Base-by-base conservation (phyloP, 2,329 filamentous ascomycete species). In the Fusarium falciforme region DNA sequence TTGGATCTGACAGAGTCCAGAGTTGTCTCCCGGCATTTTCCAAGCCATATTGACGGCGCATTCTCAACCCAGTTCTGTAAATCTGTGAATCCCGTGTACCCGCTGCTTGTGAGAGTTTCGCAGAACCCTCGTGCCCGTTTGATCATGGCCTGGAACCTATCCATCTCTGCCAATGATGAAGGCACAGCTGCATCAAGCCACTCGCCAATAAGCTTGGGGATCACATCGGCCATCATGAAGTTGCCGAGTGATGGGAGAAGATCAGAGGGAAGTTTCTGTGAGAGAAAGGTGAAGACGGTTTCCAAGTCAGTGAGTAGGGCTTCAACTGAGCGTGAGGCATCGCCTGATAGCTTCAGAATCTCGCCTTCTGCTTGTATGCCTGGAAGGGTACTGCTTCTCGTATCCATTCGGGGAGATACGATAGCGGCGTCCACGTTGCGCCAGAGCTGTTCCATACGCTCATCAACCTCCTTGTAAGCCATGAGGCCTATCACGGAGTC, bases 131-230 rank as follows among this genome's bases (percentile, higher is more conserved):
- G 85, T 0, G 94, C 90, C 47, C 89, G 85, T 42, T 89, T 86
- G n/a, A 97, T 88, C 8, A 91, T 89, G 2, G 85, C 84, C 77
- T 97, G 91, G 77, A 98, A 98, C 2, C 85, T 85, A 10, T 86
- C 85, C 81, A 98, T 91, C 12, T 92, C 91, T 12, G 89, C 86
- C 12, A 98, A 85, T 0, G 93, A 92, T 2, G 92, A 86, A 1
- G 96, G 96, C 0, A 99, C 92, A 1, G 91, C 90, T 16, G 90
- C 88, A 35, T 93, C 90, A 9, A 99, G 87, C 92, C 94, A 97
- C 6, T 88, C 86, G 6, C 88, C 88, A 44, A 94, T 92, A 12
- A 98, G 86, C 25, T 90, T 89, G 7, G 90, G 87, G 10, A 92
- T 88, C 11, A 98, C 82, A 42, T 89, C 87, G 0, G 91, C 91